Evolutionary conservation across 2,329 filamentous ascomycete genomes (phyloP), one percentile per base, ranked within the genome.

Genomic region (Pestalotiopsis sp.): DNA sequence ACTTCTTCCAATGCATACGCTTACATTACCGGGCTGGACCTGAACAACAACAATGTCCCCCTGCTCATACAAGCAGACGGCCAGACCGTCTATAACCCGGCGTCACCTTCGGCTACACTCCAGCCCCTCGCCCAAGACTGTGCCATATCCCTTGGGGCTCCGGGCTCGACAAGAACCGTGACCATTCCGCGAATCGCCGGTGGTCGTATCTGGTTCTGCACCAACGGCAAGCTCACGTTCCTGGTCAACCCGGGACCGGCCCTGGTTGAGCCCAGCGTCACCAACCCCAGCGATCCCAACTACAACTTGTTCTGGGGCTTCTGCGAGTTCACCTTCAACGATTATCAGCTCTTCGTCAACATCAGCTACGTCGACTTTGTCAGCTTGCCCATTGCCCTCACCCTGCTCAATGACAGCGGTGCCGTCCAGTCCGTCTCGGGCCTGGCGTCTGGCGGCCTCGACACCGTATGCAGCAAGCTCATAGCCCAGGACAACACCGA

Each of bases 321-420:
- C 76, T 89, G 86, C 80, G 91, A 93, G 77, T 89, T 91, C 76
- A 90, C 88, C 1, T 87, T 85, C 76, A 88, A 89, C 75, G 72
- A 75, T 60, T 79, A 81, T 64, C 85, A 89, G 77, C 81, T 91
- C 3, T 90, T 87, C 73, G 88, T 86, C 68, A 90, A 90, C 70
- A 91, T 92, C 78, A 88, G 83, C 75, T 91, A 92, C 77, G 93
- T 95, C 66, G 92, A 95, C 81, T 95, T 95, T 79, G 87, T 94
- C 70, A 82, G 83, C 73, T 77, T 91, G 72, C 90, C 91, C n/a
- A 85, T 92, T 65, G 85, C 87, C 1, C 83, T 91, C 71, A 77
- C 79, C 69, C 84, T 91, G 60, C 79, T 80, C 67, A 86, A 84
- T 70, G 81, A 81, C 23, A 77, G 79, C 59, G 87, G 85, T 59